Conservation (phyloP, 257 asterid genomes). For the Capsicum chinense region DNA sequence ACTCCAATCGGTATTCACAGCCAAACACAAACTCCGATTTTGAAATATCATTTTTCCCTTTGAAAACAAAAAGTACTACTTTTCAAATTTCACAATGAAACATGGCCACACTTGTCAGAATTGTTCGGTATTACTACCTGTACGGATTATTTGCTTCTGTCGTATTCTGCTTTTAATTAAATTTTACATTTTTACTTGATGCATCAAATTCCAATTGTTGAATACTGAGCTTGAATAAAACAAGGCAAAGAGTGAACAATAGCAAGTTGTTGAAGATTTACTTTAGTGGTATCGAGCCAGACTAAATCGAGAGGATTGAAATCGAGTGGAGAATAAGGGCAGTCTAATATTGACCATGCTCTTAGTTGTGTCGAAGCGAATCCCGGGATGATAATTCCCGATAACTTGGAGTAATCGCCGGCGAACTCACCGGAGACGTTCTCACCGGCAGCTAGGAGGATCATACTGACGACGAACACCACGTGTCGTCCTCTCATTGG, state of each 20-base stretch:
- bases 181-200: neutral
- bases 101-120: neutral
- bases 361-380: conserved; percentile 96
- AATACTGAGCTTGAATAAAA: neutral
- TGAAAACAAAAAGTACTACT: no score
- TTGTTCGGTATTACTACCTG: neutral
- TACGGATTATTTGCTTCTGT: neutral
- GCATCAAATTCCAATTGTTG: conserved; percentile 9
- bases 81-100: no score
- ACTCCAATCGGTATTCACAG: no score
- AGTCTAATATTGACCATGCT: conserved; percentile 97
- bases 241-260: neutral
- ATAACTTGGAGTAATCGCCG: conserved; percentile 60
- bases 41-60: no score
- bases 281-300: conserved; percentile 97
- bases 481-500: conserved; percentile 68
- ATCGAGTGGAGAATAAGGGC: conserved; percentile 97
- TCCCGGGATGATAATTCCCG: conserved; percentile 96
- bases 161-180: neutral
- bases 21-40: no score
- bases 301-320: conserved; percentile 97
- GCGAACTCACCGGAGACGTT: conserved; percentile 49
- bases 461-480: conserved; percentile 37
- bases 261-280: conserved; percentile 41
- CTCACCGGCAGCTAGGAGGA: conserved; percentile 44